These are phyloP conservation scores for Zygotorulaspora sp. DNA, from an alignment of 805 yeast species.

Conservation along the genomic window DNA sequence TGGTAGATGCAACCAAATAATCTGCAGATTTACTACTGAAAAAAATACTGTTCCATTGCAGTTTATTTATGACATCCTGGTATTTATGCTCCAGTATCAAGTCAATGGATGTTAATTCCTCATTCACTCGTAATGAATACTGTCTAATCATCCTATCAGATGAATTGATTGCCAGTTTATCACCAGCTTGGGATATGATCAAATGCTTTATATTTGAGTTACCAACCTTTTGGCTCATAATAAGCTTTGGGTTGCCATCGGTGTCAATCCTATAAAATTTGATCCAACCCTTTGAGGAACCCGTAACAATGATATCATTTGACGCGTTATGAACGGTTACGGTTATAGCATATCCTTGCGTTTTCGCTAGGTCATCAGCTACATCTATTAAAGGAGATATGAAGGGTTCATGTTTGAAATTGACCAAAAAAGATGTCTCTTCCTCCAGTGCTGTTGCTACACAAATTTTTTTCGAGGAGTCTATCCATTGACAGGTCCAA, in stretches of 20 bases:
- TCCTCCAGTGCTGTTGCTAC: slow-evolving; percentile 66
- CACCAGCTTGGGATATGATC: slow-evolving; percentile 52
- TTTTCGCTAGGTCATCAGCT: not conserved
- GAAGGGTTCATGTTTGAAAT: slow-evolving; percentile 13
- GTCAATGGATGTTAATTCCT: slow-evolving; percentile 34
- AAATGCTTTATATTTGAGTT: slow-evolving; percentile 68
- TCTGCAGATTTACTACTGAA: slow-evolving; percentile 73
- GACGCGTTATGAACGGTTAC: slow-evolving; percentile 32
- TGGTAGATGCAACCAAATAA: slow-evolving; percentile 82
- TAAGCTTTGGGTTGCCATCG: slow-evolving; percentile 27
- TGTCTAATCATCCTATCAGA: slow-evolving; percentile 75
- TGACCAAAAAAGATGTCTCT: slow-evolving; percentile 39
- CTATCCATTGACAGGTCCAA: slow-evolving; percentile 47
- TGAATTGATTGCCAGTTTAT: slow-evolving; percentile 66
- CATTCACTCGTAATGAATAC: slow-evolving; percentile 19
- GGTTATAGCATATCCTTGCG: slow-evolving; percentile 28
- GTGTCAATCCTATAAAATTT: slow-evolving; percentile 40
- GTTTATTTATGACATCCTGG: slow-evolving; percentile 82
- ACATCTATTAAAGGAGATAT: slow-evolving; percentile 1
- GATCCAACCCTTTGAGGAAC: slow-evolving; percentile 78
- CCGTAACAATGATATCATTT: slow-evolving; percentile 53
- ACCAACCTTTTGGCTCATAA: slow-evolving; percentile 54
- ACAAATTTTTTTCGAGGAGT: slow-evolving; percentile 36
- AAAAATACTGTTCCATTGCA: slow-evolving; percentile 82
- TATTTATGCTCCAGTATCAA: slow-evolving; percentile 73